phyloP scores from a whole-genome alignment of 257 asterid genomes.

The Plantago elongata region DNA sequence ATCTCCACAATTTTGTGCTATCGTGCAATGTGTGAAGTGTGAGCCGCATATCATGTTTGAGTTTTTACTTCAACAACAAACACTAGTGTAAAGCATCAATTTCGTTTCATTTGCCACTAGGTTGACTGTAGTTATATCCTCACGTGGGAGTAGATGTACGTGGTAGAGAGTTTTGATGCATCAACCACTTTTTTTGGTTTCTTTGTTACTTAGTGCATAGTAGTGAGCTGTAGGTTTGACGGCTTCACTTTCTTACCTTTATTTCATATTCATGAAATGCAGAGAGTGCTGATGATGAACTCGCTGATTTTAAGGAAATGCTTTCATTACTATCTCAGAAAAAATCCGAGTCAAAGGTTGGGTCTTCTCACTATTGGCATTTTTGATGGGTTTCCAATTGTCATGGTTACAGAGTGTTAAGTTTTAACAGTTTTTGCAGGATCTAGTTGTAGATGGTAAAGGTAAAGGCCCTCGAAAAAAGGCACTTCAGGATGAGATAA shows the following conservation, averaged over 20 bases:
- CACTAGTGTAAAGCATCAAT: too few species aligned
- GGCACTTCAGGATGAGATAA: constrained; percentile 45
- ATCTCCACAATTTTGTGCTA: too few species aligned
- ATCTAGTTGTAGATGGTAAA: constrained; percentile 26
- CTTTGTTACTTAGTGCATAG: neutral
- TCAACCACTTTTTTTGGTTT: neutral
- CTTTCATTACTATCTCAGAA: constrained; percentile 37
- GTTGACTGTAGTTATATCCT: too few species aligned
- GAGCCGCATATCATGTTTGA: too few species aligned
- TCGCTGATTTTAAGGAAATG: constrained; percentile 56
- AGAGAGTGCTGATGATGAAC: constrained; percentile 49
- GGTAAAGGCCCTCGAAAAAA: constrained; percentile 25
- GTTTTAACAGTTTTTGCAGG: constrained; percentile 36
- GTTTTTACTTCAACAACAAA: too few species aligned
- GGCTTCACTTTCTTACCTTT: constrained; percentile 10
- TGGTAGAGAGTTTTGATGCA: too few species aligned
- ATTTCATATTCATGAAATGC: constrained; percentile 29
- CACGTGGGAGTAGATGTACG: too few species aligned
- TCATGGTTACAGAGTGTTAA: neutral
- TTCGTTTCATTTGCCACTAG: too few species aligned
- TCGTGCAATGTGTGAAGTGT: too few species aligned
- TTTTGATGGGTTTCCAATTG: constrained; percentile 2
- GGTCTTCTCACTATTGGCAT: constrained; percentile 12
- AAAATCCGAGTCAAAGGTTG: constrained; percentile 43
- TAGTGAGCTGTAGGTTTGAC: constrained; percentile 1